Conservation (phyloP, 2,329 filamentous ascomycete species). For the Aspergillus jensenii region DNA sequence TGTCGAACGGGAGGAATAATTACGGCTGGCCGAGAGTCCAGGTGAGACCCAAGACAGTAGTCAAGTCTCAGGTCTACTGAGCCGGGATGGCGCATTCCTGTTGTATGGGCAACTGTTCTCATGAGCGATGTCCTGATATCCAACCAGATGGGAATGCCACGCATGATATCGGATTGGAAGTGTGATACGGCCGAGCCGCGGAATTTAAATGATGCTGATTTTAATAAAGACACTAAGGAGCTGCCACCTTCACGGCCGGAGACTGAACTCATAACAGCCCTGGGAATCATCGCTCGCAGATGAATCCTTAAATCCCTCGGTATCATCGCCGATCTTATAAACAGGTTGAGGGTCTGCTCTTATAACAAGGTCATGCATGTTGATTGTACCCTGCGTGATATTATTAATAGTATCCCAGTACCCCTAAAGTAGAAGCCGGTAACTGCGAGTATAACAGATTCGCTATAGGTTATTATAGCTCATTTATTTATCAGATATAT, state of each 20-base stretch:
- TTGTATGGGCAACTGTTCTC: constrained; percentile 33
- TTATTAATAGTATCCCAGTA: constrained; percentile 1
- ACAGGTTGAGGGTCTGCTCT: constrained; percentile 17
- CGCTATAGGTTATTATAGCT: constrained; percentile 21
- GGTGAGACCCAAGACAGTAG: neutral
- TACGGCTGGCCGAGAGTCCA: constrained; percentile 9
- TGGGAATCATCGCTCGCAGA: constrained; percentile 35
- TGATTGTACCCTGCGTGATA: neutral
- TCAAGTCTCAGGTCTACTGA: neutral
- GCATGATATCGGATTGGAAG: constrained; percentile 58
- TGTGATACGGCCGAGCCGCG: constrained; percentile 57
- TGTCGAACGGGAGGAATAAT: constrained; percentile 21
- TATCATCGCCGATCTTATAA: constrained; percentile 29
- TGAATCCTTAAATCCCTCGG: constrained; percentile 33
- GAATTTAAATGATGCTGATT: constrained; percentile 61
- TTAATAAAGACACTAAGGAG: constrained; percentile 48
- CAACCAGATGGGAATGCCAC: constrained; percentile 64
- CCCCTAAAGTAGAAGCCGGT: constrained; percentile 19
- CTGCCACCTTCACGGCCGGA: constrained; percentile 54
- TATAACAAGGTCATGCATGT: neutral
- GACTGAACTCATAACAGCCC: constrained; percentile 51
- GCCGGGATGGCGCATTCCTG: constrained; percentile 7
- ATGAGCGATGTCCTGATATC: constrained; percentile 61
- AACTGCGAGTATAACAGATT: constrained; percentile 21
- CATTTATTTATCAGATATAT: constrained; percentile 23